Percentiles rank a stretch among this genome's conserved stretches.
Evolutionary conservation across 345 rosid genomes (phyloP).

Genomic region (Garcia nutans): DNA sequence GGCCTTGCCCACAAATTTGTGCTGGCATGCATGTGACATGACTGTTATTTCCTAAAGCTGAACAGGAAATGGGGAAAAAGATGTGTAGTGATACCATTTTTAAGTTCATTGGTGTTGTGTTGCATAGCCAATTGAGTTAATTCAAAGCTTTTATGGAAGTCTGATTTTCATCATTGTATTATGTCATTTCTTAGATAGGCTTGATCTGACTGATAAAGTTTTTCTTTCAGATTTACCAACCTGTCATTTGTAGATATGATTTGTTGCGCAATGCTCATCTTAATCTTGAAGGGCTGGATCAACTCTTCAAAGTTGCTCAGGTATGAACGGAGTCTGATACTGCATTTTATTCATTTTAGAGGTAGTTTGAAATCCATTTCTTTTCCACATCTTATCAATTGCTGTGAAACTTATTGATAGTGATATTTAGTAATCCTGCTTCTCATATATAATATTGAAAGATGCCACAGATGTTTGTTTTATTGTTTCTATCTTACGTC

Average conservation of each 20-base stretch:
- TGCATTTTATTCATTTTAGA: background rate
- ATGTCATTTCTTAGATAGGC: background rate
- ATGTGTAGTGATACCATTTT: background rate
- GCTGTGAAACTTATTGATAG: background rate
- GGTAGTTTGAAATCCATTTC: background rate
- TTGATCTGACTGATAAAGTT: background rate
- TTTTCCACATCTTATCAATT: background rate
- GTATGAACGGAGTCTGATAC: conserved; percentile 35
- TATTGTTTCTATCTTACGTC: conserved; percentile 1
- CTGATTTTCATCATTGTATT: background rate
- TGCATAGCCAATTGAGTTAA: background rate
- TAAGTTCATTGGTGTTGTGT: conserved; percentile 1
- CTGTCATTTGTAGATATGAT: conserved; percentile 65
- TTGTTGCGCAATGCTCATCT: conserved; percentile 97
- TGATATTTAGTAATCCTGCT: background rate
- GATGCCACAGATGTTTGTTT: background rate
- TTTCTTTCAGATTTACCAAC: conserved; percentile 7
- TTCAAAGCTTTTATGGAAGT: background rate
- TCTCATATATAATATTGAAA: background rate
- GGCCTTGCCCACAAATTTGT: background rate
- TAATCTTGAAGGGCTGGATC: conserved; percentile 74
- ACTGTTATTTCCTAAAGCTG: background rate
- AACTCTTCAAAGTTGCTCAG: conserved; percentile 95
- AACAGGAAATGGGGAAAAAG: background rate
- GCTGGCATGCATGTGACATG: conserved; percentile 3